Conservation (phyloP, 2,329 filamentous ascomycete genomes). For the Pseudogymnoascus sp. region DNA sequence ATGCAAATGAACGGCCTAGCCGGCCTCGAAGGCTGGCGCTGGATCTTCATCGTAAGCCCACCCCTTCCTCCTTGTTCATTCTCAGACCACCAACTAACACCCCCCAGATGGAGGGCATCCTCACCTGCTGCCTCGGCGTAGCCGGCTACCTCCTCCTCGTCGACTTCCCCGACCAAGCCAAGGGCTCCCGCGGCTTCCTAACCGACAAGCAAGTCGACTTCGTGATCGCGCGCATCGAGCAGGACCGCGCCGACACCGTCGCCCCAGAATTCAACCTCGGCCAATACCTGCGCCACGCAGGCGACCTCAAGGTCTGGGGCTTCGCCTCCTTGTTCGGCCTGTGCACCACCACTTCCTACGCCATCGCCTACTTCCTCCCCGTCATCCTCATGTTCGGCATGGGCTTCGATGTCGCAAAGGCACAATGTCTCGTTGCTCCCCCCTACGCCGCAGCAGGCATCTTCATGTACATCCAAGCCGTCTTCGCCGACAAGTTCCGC, state of each 20-base stretch:
- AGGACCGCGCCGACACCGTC: conserved; percentile 46
- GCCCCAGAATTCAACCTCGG: conserved; percentile 38
- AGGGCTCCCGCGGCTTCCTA: conserved; percentile 40
- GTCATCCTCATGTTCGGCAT: conserved; percentile 56
- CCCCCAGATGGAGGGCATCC: conserved; percentile 35
- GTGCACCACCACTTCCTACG: conserved; percentile 65
- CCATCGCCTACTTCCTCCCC: conserved; percentile 69
- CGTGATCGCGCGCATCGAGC: conserved; percentile 44
- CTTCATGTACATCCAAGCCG: conserved; percentile 37
- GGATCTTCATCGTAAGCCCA: conserved; percentile 46
- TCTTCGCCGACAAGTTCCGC: conserved; percentile 44
- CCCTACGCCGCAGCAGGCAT: conserved; percentile 40
- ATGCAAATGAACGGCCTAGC: conserved; percentile 34
- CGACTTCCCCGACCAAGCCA: conserved; percentile 53
- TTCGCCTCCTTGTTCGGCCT: conserved; percentile 56
- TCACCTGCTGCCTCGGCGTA: conserved; percentile 46
- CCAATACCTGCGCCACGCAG: conserved; percentile 40
- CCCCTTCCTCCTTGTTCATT: conserved; percentile 37
- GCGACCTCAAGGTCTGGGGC: conserved; percentile 52
- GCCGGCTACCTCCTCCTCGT: conserved; percentile 50
- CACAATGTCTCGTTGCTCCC: conserved; percentile 47
- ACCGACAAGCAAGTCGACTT: conserved; percentile 40
- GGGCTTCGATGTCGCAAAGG: conserved; percentile 41
- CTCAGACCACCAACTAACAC: conserved; percentile 54
- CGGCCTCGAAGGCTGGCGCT: conserved; percentile 47